phyloP scores from a whole-genome alignment of 805 yeast genomes.

The Lipomyces orientalis region DNA sequence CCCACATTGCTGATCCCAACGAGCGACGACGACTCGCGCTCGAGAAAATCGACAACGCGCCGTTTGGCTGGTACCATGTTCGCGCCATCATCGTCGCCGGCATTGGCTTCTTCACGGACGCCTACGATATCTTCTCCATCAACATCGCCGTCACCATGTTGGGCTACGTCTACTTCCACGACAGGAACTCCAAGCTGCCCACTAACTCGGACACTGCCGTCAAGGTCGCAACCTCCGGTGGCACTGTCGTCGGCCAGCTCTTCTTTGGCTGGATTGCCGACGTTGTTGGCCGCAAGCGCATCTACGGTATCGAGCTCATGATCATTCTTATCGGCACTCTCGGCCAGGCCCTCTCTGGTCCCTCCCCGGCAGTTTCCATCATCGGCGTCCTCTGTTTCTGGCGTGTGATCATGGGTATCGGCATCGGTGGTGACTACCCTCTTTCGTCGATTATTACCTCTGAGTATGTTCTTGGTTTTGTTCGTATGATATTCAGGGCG shows the following conservation, averaged over 20 bases:
- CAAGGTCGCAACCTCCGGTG: constrained; percentile 90
- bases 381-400: constrained; percentile 75
- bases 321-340: constrained; percentile 81
- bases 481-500: too few species aligned
- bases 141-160: constrained; percentile 82
- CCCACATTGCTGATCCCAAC: constrained; percentile 62
- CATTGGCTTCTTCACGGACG: constrained; percentile 91
- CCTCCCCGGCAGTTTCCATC: constrained; percentile 48
- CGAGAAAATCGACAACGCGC: constrained; percentile 63
- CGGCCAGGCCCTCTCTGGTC: constrained; percentile 75
- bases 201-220: constrained; percentile 73
- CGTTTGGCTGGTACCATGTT: constrained; percentile 64
- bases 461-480: too few species aligned
- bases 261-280: constrained; percentile 86
- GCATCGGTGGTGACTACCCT: constrained; percentile 98
- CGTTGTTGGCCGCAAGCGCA: constrained; percentile 79
- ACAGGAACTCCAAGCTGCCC: constrained; percentile 59
- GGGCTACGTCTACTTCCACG: constrained; percentile 75
- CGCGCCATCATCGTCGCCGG: constrained; percentile 56
- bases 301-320: constrained; percentile 86
- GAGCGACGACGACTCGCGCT: constrained; percentile 66
- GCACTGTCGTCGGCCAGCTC: constrained; percentile 90
- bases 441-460: constrained; percentile 91
- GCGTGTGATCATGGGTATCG: constrained; percentile 91
- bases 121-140: constrained; percentile 91